Evolutionary conservation across 192 early-diverging fungal genomes (phyloP).

Genomic region (Umbelopsis sp.): DNA sequence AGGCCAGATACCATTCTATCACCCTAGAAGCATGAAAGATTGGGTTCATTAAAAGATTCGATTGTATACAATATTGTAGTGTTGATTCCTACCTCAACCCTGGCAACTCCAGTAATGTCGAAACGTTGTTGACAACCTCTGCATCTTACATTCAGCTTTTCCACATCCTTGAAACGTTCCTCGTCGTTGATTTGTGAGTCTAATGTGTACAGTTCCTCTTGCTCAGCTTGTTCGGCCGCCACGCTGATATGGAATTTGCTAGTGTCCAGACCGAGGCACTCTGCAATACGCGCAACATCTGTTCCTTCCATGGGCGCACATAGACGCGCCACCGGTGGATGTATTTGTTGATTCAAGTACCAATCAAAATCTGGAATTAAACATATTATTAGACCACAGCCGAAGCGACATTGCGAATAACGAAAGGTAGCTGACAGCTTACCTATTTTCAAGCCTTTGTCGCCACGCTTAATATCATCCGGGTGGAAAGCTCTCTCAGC

Average conservation of each 20-base stretch:
- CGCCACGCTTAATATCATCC: slow-evolving; percentile 70
- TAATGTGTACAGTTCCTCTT: slow-evolving; percentile 67
- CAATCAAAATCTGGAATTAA: slow-evolving; percentile 72
- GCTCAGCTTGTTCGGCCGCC: slow-evolving; percentile 29
- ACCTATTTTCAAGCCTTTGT: slow-evolving; percentile 50
- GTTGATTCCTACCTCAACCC: slow-evolving; percentile 23
- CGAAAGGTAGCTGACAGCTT: slow-evolving; percentile 10
- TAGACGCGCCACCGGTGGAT: slow-evolving; percentile 84
- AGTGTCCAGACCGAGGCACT: slow-evolving; percentile 82
- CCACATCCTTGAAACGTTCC: slow-evolving; percentile 78
- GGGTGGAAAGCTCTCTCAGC: slow-evolving; percentile 84
- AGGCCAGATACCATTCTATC: slow-evolving; percentile 40
- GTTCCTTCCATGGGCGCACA: slow-evolving; percentile 87
- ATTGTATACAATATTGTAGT: neutral
- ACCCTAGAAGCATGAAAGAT: neutral
- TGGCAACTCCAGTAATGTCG: slow-evolving; percentile 43
- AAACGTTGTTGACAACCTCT: slow-evolving; percentile 54
- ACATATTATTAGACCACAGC: no score
- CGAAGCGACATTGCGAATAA: no score
- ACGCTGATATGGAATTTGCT: slow-evolving; percentile 54
- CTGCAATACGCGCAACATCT: slow-evolving; percentile 74
- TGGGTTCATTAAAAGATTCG: neutral
- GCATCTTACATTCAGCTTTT: slow-evolving; percentile 67
- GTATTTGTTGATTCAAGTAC: slow-evolving; percentile 92
- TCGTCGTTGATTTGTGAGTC: slow-evolving; percentile 73